A percentile compares a stretch with the other conserved stretches of the same genome.
Evolutionary conservation across 352 stramenopile genomes (phyloP).

Genomic region (Phytopythium oedochilum): DNA sequence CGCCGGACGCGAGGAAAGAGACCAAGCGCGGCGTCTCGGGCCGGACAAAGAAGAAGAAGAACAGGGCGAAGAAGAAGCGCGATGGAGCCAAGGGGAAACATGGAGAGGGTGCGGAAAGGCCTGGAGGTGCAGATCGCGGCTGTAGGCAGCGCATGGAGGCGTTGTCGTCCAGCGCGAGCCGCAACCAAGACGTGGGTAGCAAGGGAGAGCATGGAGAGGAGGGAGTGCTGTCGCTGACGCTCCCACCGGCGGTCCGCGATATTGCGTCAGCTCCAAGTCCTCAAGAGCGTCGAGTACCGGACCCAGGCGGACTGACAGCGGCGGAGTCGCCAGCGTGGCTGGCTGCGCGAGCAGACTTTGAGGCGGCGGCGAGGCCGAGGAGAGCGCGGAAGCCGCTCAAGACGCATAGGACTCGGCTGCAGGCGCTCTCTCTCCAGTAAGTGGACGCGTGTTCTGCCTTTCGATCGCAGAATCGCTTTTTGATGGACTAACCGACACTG

Average conservation of each 20-base stretch:
- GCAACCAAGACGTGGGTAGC: background rate
- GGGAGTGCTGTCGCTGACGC: background rate
- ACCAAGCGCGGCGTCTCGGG: background rate
- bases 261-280: background rate
- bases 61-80: background rate
- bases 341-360: background rate
- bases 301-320: background rate
- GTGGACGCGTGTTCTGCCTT: background rate
- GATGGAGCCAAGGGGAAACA: background rate
- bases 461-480: background rate
- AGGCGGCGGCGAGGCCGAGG: background rate
- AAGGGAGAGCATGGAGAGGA: background rate
- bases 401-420: background rate
- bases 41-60: background rate
- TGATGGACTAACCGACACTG: background rate
- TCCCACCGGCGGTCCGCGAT: background rate
- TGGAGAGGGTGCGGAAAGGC: no score
- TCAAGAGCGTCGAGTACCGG: background rate
- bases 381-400: background rate
- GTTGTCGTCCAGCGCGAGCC: background rate
- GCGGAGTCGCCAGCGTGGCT: background rate
- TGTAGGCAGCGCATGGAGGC: background rate
- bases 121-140: background rate
- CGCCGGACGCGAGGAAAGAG: background rate
- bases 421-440: conserved; percentile 2